Percentiles rank a stretch among this genome's conserved stretches.
These are phyloP conservation scores for Fusarium keratoplasticum DNA, from an alignment of 2,329 filamentous ascomycete genomes.

Conservation along the genomic window DNA sequence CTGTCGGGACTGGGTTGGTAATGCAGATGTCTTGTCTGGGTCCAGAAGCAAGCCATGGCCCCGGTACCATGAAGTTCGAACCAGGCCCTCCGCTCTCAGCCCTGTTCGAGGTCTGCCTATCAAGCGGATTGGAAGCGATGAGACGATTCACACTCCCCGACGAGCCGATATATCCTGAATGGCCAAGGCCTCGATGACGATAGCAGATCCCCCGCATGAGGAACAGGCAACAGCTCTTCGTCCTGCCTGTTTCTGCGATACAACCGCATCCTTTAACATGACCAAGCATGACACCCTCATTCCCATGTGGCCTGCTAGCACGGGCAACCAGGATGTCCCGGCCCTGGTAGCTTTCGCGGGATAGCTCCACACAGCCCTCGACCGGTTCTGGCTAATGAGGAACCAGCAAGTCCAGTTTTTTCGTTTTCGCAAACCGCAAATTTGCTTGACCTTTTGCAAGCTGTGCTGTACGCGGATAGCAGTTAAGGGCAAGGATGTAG, in stretches of 20 bases:
- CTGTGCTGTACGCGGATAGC: conserved; percentile 22
- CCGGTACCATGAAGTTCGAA: neutral
- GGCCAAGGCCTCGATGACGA: neutral
- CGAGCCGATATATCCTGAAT: neutral
- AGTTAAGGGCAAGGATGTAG: conserved; percentile 1
- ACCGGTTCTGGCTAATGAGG: conserved; percentile 22
- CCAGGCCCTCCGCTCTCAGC: conserved; percentile 1
- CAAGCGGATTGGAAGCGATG: neutral
- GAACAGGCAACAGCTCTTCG: neutral
- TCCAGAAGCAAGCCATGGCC: conserved; percentile 11
- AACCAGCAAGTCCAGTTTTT: neutral
- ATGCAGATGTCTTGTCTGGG: conserved; percentile 9
- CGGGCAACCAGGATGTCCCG: conserved; percentile 3
- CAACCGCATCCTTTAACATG: neutral
- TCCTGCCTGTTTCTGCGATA: neutral
- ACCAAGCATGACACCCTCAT: conserved; percentile 7
- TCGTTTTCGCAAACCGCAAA: conserved; percentile 13
- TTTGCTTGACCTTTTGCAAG: neutral
- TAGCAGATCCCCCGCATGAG: conserved; percentile 4
- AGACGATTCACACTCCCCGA: neutral
- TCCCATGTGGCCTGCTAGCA: conserved; percentile 9
- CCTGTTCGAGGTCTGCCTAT: neutral
- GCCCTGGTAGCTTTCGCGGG: neutral
- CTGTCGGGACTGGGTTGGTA: neutral
- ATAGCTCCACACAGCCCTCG: conserved; percentile 26